phyloP scores from a whole-genome alignment of 2,329 filamentous ascomycete genomes.

The Pseudogymnoascus sp. region DNA sequence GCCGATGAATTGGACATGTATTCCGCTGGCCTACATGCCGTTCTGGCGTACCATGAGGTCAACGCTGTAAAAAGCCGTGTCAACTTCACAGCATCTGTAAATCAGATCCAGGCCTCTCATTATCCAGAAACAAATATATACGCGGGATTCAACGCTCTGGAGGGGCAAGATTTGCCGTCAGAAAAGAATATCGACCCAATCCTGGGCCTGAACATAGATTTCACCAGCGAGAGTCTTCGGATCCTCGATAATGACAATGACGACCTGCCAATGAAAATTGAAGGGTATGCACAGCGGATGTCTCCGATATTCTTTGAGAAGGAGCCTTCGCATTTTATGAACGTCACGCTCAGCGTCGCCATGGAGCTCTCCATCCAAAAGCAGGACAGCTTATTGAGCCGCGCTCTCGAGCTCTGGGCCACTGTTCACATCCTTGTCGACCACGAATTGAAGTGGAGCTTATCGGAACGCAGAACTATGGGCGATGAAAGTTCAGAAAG shows the following conservation, averaged over 20 bases:
- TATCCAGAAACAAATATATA: slow-evolving; percentile 41
- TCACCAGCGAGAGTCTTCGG: slow-evolving; percentile 31
- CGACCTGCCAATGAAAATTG: slow-evolving; percentile 50
- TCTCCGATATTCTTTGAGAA: slow-evolving; percentile 48
- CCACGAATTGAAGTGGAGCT: slow-evolving; percentile 51
- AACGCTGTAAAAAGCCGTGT: slow-evolving; percentile 45
- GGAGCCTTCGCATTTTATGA: slow-evolving; percentile 52
- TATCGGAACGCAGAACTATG: slow-evolving; percentile 38
- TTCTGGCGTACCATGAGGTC: slow-evolving; percentile 50
- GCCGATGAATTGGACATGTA: slow-evolving; percentile 55
- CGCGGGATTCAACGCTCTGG: slow-evolving; percentile 24
- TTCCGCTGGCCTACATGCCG: slow-evolving; percentile 54
- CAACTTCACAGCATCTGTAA: slow-evolving; percentile 36
- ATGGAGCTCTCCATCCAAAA: slow-evolving; percentile 37
- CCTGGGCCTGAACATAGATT: slow-evolving; percentile 24
- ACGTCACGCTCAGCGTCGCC: slow-evolving; percentile 46
- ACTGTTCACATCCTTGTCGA: slow-evolving; percentile 54
- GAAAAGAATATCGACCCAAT: slow-evolving; percentile 29
- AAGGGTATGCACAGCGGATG: slow-evolving; percentile 51
- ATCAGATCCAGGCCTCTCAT: slow-evolving; percentile 46
- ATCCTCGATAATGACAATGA: slow-evolving; percentile 55
- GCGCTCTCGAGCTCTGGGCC: slow-evolving; percentile 55
- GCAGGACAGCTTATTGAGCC: slow-evolving; percentile 45
- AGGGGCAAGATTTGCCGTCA: slow-evolving; percentile 18
- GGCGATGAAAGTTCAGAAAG: slow-evolving; percentile 26